A percentile compares a stretch with the other conserved stretches of the same genome.
Evolutionary conservation across 2,329 filamentous ascomycete species (phyloP).

Genomic region (Fusarium ramigenum): DNA sequence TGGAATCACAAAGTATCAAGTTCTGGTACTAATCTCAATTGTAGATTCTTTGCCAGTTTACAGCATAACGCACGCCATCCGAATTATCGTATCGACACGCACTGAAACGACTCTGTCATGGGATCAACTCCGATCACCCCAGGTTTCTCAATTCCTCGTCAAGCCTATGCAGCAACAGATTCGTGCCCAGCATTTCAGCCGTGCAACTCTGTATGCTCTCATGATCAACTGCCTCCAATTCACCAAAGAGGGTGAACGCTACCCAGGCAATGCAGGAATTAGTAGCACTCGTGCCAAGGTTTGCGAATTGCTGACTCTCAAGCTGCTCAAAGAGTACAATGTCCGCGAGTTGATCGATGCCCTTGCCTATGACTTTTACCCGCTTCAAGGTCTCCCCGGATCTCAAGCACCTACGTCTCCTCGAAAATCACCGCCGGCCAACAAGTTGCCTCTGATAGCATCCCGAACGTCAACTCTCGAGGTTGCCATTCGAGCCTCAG

Average conservation of each 20-base stretch:
- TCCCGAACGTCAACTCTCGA: constrained; percentile 90
- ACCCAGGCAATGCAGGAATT: constrained; percentile 84
- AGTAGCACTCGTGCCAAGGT: constrained; percentile 87
- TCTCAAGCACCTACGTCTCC: constrained; percentile 48
- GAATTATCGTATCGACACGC: constrained; percentile 81
- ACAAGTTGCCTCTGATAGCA: constrained; percentile 63
- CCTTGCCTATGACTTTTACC: constrained; percentile 93
- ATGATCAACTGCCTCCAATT: constrained; percentile 96
- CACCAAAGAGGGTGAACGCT: constrained; percentile 82
- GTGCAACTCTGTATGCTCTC: constrained; percentile 87
- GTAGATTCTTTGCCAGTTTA: constrained; percentile 88
- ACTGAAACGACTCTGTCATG: constrained; percentile 93
- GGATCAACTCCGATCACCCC: constrained; percentile 95
- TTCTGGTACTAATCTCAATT: neutral
- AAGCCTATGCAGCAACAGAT: constrained; percentile 96
- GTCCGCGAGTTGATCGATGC: constrained; percentile 93
- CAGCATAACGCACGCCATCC: constrained; percentile 88
- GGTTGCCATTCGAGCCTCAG: constrained; percentile 90
- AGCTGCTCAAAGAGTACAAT: constrained; percentile 87
- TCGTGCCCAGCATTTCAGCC: constrained; percentile 81
- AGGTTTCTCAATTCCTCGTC: constrained; percentile 93
- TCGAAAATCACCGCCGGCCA: constrained; percentile 49
- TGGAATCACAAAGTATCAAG: neutral
- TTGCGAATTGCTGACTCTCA: constrained; percentile 89
- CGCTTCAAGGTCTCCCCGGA: constrained; percentile 79